Evolutionary conservation across 306 rosid genomes (phyloP).

Genomic region (Lathyrus sativus): DNA sequence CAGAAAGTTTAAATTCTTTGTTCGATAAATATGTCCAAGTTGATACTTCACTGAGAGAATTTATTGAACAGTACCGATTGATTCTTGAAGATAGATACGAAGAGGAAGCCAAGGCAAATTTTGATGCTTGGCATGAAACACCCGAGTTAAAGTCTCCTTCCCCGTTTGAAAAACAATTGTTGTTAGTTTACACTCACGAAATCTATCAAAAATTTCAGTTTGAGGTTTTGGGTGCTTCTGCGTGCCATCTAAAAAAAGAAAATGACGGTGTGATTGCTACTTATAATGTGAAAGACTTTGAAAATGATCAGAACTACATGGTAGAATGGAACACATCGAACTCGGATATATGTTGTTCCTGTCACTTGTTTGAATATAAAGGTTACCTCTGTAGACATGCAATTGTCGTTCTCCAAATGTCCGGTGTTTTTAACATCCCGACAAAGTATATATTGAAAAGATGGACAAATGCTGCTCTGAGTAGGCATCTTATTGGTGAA

Average conservation of each 20-base stretch:
- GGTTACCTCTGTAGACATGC: constrained; percentile 65
- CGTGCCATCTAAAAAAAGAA: constrained; percentile 69
- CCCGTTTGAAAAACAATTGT: constrained; percentile 61
- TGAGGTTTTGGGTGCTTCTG: constrained; percentile 66
- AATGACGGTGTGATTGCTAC: constrained; percentile 42
- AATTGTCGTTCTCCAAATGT: constrained; percentile 67
- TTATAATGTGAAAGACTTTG: constrained; percentile 57
- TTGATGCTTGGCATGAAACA: constrained; percentile 73
- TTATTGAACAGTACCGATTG: constrained; percentile 50
- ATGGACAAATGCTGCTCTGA: constrained; percentile 67
- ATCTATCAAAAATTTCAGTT: constrained; percentile 56
- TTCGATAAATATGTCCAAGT: constrained; percentile 52
- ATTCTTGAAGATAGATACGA: constrained; percentile 62
- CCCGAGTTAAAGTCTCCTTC: constrained; percentile 67
- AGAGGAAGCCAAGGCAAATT: constrained; percentile 69
- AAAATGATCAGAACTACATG: constrained; percentile 50
- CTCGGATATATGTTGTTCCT: constrained; percentile 62
- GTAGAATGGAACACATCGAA: constrained; percentile 59
- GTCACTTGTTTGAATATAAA: constrained; percentile 61
- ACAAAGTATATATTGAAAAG: constrained; percentile 59
- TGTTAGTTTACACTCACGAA: constrained; percentile 55
- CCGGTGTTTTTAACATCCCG: constrained; percentile 64
- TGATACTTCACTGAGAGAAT: constrained; percentile 55
- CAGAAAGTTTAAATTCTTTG: constrained; percentile 48
- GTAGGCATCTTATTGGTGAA: constrained; percentile 59